Percentiles rank a stretch among this genome's conserved stretches.
Evolutionary conservation across 1,284 basidiomycete genomes (phyloP).

Genomic region (Somion occarium): DNA sequence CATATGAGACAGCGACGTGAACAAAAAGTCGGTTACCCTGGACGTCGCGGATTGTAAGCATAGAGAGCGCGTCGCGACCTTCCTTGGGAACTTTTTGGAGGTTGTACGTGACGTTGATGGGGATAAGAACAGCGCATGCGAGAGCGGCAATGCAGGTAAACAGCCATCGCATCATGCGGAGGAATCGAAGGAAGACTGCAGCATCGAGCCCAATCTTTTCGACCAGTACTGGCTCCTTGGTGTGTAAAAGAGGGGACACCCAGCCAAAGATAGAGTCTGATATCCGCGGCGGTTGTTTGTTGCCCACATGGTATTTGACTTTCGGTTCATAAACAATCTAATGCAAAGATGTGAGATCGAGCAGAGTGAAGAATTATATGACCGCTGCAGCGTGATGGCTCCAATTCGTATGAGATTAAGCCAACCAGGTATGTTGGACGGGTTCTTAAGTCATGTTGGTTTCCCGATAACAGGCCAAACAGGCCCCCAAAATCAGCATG

Average conservation of each 20-base stretch:
- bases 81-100: constrained; percentile 48
- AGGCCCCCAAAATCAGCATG: too few species aligned
- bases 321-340: constrained; percentile 85
- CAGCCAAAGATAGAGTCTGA: constrained; percentile 82
- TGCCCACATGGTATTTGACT: constrained; percentile 80
- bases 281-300: constrained; percentile 78
- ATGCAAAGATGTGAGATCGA: background rate
- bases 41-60: constrained; percentile 79
- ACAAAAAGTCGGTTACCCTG: constrained; percentile 63
- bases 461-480: too few species aligned
- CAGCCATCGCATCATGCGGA: constrained; percentile 80
- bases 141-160: constrained; percentile 68
- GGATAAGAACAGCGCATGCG: constrained; percentile 74
- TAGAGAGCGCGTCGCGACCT: constrained; percentile 60
- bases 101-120: constrained; percentile 75
- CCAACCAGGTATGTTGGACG: too few species aligned
- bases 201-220: constrained; percentile 94
- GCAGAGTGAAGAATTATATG: background rate
- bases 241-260: constrained; percentile 82
- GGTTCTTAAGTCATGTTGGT: too few species aligned
- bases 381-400: background rate
- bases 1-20: constrained; percentile 72
- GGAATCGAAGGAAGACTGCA: constrained; percentile 88
- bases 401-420: too few species aligned
- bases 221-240: constrained; percentile 84